Evolutionary conservation across 2,329 filamentous ascomycete genomes (phyloP).

Genomic region (Daldinia sp.): DNA sequence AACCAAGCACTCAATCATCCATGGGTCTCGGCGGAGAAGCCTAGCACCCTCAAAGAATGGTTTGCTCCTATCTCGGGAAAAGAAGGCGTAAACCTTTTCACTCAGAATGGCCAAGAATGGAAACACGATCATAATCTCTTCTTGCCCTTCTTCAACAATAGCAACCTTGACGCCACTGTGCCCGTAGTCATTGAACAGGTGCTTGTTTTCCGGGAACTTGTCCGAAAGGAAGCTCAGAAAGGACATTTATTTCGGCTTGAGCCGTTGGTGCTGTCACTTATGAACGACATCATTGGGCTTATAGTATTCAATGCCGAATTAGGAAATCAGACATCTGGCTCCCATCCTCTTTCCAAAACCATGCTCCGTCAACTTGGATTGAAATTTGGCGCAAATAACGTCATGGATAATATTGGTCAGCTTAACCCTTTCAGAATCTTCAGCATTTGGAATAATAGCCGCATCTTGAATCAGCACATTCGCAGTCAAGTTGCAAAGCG

Average conservation of each 20-base stretch:
- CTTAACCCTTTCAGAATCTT: slow-evolving; percentile 44
- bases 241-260: slow-evolving; percentile 39
- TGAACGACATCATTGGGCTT: slow-evolving; percentile 47
- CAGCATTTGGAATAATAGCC: slow-evolving; percentile 47
- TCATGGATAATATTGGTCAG: slow-evolving; percentile 40
- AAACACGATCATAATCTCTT: slow-evolving; percentile 44
- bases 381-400: slow-evolving; percentile 42
- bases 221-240: slow-evolving; percentile 35
- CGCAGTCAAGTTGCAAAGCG: slow-evolving; percentile 41
- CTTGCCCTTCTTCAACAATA: slow-evolving; percentile 46
- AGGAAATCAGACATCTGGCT: slow-evolving; percentile 43
- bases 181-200: slow-evolving; percentile 44
- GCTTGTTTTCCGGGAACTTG: slow-evolving; percentile 40
- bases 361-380: slow-evolving; percentile 44
- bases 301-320: slow-evolving; percentile 46
- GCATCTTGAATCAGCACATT: slow-evolving; percentile 44
- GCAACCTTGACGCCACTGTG: slow-evolving; percentile 45
- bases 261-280: slow-evolving; percentile 42
- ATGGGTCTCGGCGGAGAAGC: slow-evolving; percentile 41
- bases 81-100: slow-evolving; percentile 45
- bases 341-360: slow-evolving; percentile 44
- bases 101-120: slow-evolving; percentile 46
- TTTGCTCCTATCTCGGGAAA: slow-evolving; percentile 46
- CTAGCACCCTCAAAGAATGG: slow-evolving; percentile 42
- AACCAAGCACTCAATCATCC: slow-evolving; percentile 44